Percentiles rank a stretch among this genome's conserved stretches.
Conservation (phyloP, 148 eudicot genomes). For the Salicornia ramosissima region DNA sequence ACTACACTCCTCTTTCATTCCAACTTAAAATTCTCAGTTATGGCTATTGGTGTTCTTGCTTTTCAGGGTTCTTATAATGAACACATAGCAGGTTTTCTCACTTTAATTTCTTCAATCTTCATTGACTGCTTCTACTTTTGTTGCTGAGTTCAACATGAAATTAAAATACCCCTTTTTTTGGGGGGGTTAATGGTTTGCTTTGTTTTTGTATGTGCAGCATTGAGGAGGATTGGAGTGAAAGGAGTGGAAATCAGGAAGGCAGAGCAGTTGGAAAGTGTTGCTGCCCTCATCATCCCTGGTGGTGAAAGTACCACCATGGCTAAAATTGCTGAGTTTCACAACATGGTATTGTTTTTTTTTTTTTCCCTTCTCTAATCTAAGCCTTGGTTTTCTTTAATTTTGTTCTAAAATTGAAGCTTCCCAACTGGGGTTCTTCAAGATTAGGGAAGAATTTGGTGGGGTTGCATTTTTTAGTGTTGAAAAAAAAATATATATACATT, state of each 20-base stretch:
- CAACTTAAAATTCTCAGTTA: conserved; percentile 15
- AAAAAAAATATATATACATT: too few relatives aligned
- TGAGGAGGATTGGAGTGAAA: conserved; percentile 77
- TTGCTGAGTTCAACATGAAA: not conserved
- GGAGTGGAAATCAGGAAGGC: conserved; percentile 78
- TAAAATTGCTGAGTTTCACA: conserved; percentile 79
- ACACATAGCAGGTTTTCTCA: conserved; percentile 65
- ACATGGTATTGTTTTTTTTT: conserved; percentile 41
- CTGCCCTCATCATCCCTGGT: conserved; percentile 87
- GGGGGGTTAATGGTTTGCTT: not conserved
- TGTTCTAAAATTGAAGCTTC: not conserved
- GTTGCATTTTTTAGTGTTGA: too few relatives aligned
- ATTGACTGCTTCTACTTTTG: not conserved
- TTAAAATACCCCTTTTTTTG: not conserved
- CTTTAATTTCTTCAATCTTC: not conserved
- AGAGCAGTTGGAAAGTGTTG: conserved; percentile 62
- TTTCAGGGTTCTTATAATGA: conserved; percentile 94
- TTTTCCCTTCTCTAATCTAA: not conserved
- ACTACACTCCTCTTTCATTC: too few relatives aligned
- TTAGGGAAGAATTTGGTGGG: too few relatives aligned
- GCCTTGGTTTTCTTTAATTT: not conserved
- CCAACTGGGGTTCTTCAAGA: not conserved
- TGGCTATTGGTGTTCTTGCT: conserved; percentile 91
- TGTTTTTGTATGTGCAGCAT: conserved; percentile 35
- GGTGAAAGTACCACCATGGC: conserved; percentile 99